These are phyloP conservation scores for Candida hispaniensis DNA, from an alignment of 805 yeast species.

Conservation along the genomic window DNA sequence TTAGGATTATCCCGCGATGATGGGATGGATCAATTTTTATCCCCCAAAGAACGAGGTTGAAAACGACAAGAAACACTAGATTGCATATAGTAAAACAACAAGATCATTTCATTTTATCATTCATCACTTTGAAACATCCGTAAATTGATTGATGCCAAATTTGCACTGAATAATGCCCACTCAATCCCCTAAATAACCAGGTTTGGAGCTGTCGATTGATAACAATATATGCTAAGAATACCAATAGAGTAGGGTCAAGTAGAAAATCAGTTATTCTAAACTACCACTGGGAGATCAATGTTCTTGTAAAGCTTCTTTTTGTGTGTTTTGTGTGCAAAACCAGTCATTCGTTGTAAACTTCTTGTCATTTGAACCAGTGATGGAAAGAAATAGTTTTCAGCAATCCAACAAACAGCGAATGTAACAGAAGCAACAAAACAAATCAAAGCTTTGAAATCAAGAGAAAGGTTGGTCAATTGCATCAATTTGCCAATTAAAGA, in stretches of 20 bases:
- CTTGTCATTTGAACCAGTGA: constrained; percentile 2
- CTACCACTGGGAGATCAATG: no score
- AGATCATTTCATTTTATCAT: constrained; percentile 8
- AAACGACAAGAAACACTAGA: constrained; percentile 13
- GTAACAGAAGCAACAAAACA: constrained; percentile 14
- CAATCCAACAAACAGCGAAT: constrained; percentile 7
- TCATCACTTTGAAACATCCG: no score
- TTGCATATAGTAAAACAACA: no score
- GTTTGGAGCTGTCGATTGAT: no score
- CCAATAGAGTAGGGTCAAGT: no score
- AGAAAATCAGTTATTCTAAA: no score
- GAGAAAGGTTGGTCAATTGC: constrained; percentile 59
- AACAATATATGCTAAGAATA: no score
- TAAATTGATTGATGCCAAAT: no score
- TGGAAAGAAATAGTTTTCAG: constrained; percentile 2
- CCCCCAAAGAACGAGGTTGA: constrained; percentile 15
- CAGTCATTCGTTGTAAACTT: constrained; percentile 4
- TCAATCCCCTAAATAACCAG: no score
- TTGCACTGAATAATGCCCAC: no score
- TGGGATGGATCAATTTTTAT: constrained; percentile 15
- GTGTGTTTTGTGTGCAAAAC: constrained; percentile 4
- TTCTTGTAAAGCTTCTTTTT: constrained; percentile 31
- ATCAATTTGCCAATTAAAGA: constrained; percentile 54
- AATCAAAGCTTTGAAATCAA: constrained; percentile 36
- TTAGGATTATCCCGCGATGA: constrained; percentile 16